Conservation (phyloP, 2,329 filamentous ascomycete genomes). For the Pseudonectria buxi region DNA sequence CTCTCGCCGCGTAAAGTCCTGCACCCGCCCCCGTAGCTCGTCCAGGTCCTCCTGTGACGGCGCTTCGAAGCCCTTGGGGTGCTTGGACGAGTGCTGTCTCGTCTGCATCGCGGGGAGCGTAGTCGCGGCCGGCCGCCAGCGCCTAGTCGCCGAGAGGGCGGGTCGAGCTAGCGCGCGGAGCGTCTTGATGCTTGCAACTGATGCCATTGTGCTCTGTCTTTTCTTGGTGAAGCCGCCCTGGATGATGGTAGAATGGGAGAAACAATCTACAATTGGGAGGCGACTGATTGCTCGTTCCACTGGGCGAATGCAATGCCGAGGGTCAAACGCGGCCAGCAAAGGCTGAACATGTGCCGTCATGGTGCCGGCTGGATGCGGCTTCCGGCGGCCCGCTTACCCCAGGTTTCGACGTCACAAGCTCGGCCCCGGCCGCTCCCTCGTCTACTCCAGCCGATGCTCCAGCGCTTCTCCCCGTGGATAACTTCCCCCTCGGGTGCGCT, state of each 20-base stretch:
- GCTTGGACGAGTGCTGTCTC: constrained; percentile 48
- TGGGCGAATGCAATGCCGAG: constrained; percentile 6
- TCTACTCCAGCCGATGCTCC: constrained; percentile 8
- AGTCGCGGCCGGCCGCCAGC: constrained; percentile 17
- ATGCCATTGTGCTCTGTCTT: constrained; percentile 24
- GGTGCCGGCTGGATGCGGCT: constrained; percentile 15
- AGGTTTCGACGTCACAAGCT: constrained; percentile 24
- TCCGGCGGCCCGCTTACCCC: constrained; percentile 19
- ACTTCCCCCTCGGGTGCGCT: constrained; percentile 7
- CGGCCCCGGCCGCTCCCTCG: constrained; percentile 14
- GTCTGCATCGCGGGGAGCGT: constrained; percentile 33
- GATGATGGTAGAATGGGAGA: background rate
- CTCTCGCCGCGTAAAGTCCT: constrained; percentile 84
- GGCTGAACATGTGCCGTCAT: constrained; percentile 12
- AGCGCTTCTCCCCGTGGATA: constrained; percentile 5
- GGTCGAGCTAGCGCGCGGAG: constrained; percentile 31
- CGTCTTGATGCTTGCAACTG: constrained; percentile 28
- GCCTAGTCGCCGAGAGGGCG: constrained; percentile 11
- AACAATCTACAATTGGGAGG: background rate
- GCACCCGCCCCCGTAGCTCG: constrained; percentile 76
- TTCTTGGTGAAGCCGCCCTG: background rate
- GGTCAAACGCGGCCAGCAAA: constrained; percentile 14
- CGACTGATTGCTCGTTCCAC: background rate
- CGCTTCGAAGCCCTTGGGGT: constrained; percentile 56
- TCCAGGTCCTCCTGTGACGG: constrained; percentile 67